Conservation (phyloP, 192 early-diverging fungal species). For the Chytriomyces sp. region DNA sequence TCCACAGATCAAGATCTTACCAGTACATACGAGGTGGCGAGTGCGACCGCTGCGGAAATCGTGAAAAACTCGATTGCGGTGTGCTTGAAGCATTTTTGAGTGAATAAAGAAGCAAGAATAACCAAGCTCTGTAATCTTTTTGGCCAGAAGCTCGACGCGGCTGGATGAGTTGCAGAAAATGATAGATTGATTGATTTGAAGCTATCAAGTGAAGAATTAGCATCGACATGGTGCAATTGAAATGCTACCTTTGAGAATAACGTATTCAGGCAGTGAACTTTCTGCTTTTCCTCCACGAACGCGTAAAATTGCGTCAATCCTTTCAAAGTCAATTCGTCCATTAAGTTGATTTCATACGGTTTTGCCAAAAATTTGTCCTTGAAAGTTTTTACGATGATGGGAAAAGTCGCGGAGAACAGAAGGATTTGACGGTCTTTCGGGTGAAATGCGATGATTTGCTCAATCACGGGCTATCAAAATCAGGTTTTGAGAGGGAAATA, state of each 20-base stretch:
- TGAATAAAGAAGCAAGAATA: conserved; percentile 99
- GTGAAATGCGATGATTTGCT: conserved; percentile 92
- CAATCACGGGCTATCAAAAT: conserved; percentile 75
- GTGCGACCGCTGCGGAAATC: conserved; percentile 98
- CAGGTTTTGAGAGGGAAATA: conserved; percentile 34
- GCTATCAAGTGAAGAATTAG: conserved; percentile 48
- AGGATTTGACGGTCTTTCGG: conserved; percentile 90
- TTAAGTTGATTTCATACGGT: conserved; percentile 98
- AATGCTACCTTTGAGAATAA: no score
- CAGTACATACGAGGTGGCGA: conserved; percentile 96
- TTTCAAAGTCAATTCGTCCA: conserved; percentile 97
- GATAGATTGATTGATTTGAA: conserved; percentile 99
- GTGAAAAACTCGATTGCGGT: conserved; percentile 99
- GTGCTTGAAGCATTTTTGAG: conserved; percentile 96
- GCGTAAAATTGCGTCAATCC: conserved; percentile 99
- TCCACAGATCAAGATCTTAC: conserved; percentile 36
- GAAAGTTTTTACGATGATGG: conserved; percentile 96
- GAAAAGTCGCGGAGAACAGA: conserved; percentile 97
- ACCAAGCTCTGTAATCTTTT: conserved; percentile 99
- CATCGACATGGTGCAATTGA: neutral
- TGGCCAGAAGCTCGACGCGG: conserved; percentile 96
- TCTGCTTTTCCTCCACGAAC: conserved; percentile 98
- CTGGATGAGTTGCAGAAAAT: conserved; percentile 99
- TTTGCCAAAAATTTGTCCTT: conserved; percentile 95
- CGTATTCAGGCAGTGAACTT: conserved; percentile 88